Base-by-base conservation (phyloP, 805 yeast genomes). In the Sugiyamaella valdiviana region DNA sequence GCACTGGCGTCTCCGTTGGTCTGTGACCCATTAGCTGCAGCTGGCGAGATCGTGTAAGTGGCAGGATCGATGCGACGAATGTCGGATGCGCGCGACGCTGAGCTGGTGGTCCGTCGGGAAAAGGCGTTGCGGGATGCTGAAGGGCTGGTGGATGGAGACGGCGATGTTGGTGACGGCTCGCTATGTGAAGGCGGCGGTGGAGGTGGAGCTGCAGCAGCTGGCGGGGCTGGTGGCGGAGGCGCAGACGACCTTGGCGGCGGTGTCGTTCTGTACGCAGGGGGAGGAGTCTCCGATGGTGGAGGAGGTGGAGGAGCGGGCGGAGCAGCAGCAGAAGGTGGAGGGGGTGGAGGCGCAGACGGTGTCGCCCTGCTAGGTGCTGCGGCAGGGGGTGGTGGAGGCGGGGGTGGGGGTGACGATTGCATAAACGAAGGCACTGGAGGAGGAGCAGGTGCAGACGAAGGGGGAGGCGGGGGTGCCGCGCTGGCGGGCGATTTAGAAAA, bases 31-130 rank as follows among this genome's bases (percentile, higher is more conserved):
- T 74, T 67, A 5, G 36, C 36, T 7, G 20, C 44, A 17, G 36
- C 21, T 24, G 36, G 35, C 5, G 42, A 39, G 49, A 82, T 79
- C 0, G 88, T 82, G 60, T 82, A 82, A 1, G 82, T 74, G 58
- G 83, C 79, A 0, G 82, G 79, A 46, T 82, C 82, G 19, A 82
- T 77, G 49, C 78, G 78, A 38, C 88, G 70, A 51, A 81, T 65
- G 48, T 74, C 71, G 57, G 63, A 46, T 54, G 63, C 36, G 48
- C 51, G 23, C 53, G 57, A 2, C 52, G 63, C 35, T 52, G 59
- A 29, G 56, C 62, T 41, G 57, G 58, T 43, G 51, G 59, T 35
- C 54, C 60, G 20, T 60, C 57, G 49, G 52, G 57, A 44, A 26
- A 39, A 48, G 3, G 48, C 52, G 41, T 52, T 52, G 12, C 50